Percentiles rank a stretch among this genome's conserved stretches.
These are phyloP conservation scores for Davidsoniella eucalypti DNA, from an alignment of 2,329 filamentous ascomycete species.

Conservation along the genomic window DNA sequence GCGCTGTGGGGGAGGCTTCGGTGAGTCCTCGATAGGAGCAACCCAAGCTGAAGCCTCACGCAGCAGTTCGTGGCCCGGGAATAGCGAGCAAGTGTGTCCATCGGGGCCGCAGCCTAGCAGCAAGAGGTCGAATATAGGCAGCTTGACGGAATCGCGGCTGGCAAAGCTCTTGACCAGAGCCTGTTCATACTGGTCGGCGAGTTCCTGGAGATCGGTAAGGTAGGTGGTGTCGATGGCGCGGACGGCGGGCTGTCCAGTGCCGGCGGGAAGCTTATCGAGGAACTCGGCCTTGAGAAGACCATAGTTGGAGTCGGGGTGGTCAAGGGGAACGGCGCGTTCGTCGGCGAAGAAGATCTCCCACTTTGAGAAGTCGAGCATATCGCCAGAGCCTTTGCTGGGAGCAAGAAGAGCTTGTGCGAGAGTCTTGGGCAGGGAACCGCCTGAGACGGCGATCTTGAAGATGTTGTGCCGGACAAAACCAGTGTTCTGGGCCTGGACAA, in stretches of 20 bases:
- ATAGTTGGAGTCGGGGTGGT: constrained; percentile 92
- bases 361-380: constrained; percentile 59
- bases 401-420: constrained; percentile 70
- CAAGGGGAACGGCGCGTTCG: constrained; percentile 82
- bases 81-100: constrained; percentile 92
- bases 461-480: constrained; percentile 63
- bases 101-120: constrained; percentile 89
- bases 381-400: constrained; percentile 32
- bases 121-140: constrained; percentile 88
- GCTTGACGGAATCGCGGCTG: constrained; percentile 78
- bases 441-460: constrained; percentile 88
- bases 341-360: constrained; percentile 99
- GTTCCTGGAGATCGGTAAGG: constrained; percentile 69
- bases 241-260: constrained; percentile 50
- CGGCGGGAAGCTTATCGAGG: constrained; percentile 67
- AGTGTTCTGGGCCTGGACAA: constrained; percentile 65
- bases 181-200: constrained; percentile 89
- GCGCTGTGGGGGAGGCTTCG: constrained; percentile 79
- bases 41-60: constrained; percentile 86
- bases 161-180: constrained; percentile 73
- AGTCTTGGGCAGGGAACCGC: constrained; percentile 78
- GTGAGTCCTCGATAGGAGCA: constrained; percentile 76
- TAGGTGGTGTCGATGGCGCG: constrained; percentile 54
- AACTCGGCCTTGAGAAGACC: constrained; percentile 72
- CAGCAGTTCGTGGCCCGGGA: constrained; percentile 76